These are phyloP conservation scores for Murraya koenigii DNA, from an alignment of 345 rosid species.

Conservation along the genomic window DNA sequence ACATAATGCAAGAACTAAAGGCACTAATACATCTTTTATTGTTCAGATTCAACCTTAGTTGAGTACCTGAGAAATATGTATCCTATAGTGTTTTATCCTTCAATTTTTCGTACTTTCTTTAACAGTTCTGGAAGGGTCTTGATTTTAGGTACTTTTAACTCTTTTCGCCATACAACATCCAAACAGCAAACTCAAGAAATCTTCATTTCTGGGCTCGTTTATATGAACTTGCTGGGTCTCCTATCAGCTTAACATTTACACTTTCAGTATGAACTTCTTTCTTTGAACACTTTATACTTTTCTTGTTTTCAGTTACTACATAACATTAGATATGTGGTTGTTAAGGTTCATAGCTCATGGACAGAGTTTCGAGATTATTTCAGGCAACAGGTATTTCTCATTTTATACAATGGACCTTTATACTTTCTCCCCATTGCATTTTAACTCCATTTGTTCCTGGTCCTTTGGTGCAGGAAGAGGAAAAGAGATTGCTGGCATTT, in stretches of 20 bases:
- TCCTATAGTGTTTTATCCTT: background rate
- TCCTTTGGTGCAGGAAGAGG: constrained; percentile 58
- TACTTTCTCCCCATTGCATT: background rate
- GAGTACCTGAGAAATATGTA: background rate
- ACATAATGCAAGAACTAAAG: background rate
- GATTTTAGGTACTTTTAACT: background rate
- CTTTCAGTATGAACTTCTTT: background rate
- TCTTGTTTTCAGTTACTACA: constrained; percentile 34
- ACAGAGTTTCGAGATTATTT: constrained; percentile 71
- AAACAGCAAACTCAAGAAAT: background rate
- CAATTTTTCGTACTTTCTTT: background rate
- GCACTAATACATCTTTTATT: background rate
- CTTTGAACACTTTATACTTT: constrained; percentile 6
- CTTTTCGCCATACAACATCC: background rate
- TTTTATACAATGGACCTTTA: background rate
- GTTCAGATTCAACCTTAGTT: background rate
- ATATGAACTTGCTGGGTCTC: background rate
- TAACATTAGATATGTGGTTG: constrained; percentile 63
- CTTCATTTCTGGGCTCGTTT: background rate
- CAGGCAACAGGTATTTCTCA: constrained; percentile 61
- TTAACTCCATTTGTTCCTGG: constrained; percentile 4
- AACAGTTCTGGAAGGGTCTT: background rate
- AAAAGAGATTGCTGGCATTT: constrained; percentile 82
- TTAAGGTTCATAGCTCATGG: constrained; percentile 81
- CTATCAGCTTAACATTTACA: background rate